Evolutionary conservation across 2,329 filamentous ascomycete genomes (phyloP), one percentile per base, ranked within the genome.

Genomic region (Fusarium hainanense): DNA sequence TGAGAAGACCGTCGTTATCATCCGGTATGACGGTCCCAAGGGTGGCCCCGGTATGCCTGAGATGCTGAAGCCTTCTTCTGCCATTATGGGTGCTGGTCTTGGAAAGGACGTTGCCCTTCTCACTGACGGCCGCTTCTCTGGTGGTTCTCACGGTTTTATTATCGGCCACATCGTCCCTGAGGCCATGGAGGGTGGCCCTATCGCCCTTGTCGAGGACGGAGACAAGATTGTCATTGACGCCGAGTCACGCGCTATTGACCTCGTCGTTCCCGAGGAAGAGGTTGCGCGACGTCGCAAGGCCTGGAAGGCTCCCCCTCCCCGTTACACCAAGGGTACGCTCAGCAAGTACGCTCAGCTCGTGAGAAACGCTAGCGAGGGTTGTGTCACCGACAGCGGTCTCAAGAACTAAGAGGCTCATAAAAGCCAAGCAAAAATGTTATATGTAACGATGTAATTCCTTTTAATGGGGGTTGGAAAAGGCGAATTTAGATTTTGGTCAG

Each of bases 11-110:
- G 94, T 97, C 30, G 88, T 97, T 54, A 90, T 97, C 58, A 95
- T 98, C 75, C 92, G 94, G 54, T 97, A 97, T 79, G 94, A 97
- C 78, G 94, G 94, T 1, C 94, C 94, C 66, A 97, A 95, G 83
- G 94, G 94, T 71, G 94, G 94, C 0, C 94, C 94, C 2, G 94
- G 94, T 61, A 98, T 98, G 91, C 94, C 94, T 32, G 94, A 98
- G 83, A 95, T 97, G 85, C 85, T 98, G 67, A 97, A 97, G 84
- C 93, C 94, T n/a, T 92, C 89, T 55, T 94, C 93, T 1, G 93
- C 94, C 51, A 92, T 98, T 76, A 97, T 97, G 93, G 94, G 94
- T 56, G 93, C 93, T 8, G 92, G 92, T 40, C 87, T 98, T 44
- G 90, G 90, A 72, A 86, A 92, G 74, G 90, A 93, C 72, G 89